Conservation (phyloP, 495 filamentous ascomycete species). For the Podospora bellae-mahoneyi region DNA sequence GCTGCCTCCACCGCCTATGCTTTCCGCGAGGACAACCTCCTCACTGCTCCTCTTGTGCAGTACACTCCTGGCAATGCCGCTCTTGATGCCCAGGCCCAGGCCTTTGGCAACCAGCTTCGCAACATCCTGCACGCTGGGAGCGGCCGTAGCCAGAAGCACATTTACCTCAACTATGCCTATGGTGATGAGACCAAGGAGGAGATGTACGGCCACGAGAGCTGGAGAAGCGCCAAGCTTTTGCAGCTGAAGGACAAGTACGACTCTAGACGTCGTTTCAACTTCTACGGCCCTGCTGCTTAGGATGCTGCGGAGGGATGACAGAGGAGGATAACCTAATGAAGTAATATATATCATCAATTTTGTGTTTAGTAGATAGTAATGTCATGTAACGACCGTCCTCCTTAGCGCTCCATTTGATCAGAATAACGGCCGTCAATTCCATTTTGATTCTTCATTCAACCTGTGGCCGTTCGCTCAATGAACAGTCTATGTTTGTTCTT, state of each 20-base stretch:
- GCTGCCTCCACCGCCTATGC: conserved; percentile 43
- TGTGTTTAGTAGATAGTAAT: background rate
- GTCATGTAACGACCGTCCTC: background rate
- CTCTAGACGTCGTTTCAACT: conserved; percentile 42
- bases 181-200: conserved; percentile 47
- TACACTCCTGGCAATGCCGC: conserved; percentile 37
- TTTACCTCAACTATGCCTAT: conserved; percentile 61
- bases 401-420: background rate
- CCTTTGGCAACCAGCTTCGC: conserved; percentile 43
- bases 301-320: background rate
- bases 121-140: conserved; percentile 41
- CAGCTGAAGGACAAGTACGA: conserved; percentile 57
- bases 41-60: conserved; percentile 43
- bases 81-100: conserved; percentile 31
- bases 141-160: conserved; percentile 36
- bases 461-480: too few relatives aligned
- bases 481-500: background rate
- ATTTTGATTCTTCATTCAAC: background rate
- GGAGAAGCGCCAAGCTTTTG: conserved; percentile 43
- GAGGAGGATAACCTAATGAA: too few relatives aligned
- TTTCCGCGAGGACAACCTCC: conserved; percentile 42
- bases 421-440: background rate
- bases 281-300: conserved; percentile 46
- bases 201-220: conserved; percentile 52
- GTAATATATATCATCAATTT: background rate